These are phyloP conservation scores for Acephala macrosclerotiorum DNA, from an alignment of 2,329 filamentous ascomycete genomes.

Conservation along the genomic window DNA sequence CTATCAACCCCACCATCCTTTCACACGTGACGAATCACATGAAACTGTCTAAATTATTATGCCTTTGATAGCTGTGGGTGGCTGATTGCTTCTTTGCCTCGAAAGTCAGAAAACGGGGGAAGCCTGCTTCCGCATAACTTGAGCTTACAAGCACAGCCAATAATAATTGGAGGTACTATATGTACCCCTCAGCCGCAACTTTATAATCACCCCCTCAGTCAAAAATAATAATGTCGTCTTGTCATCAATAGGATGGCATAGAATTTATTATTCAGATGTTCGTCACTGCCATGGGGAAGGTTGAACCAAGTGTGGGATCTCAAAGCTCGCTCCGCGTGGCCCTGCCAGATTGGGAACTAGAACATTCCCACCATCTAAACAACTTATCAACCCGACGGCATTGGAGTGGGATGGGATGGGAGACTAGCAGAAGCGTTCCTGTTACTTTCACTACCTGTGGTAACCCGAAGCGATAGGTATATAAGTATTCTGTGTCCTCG, in stretches of 20 bases:
- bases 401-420: slow-evolving; percentile 22
- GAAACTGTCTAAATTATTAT: background rate
- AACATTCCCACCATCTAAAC: background rate
- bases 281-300: no score
- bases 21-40: slow-evolving; percentile 1
- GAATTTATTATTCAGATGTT: no score
- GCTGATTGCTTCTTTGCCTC: background rate
- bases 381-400: background rate
- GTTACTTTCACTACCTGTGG: slow-evolving; percentile 12
- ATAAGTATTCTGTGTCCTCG: background rate
- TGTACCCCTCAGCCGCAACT: no score
- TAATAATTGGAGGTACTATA: no score
- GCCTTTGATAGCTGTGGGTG: background rate
- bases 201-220: no score
- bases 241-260: background rate
- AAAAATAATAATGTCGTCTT: background rate
- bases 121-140: background rate
- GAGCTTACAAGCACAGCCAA: background rate
- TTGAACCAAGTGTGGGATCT: no score
- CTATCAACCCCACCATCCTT: background rate
- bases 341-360: slow-evolving; percentile 19
- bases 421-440: slow-evolving; percentile 6
- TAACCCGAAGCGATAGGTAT: slow-evolving; percentile 22
- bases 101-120: background rate
- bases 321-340: background rate